Base-by-base conservation (phyloP, 768 basidiomycete genomes). In the Hydnomerulius pinastri region DNA sequence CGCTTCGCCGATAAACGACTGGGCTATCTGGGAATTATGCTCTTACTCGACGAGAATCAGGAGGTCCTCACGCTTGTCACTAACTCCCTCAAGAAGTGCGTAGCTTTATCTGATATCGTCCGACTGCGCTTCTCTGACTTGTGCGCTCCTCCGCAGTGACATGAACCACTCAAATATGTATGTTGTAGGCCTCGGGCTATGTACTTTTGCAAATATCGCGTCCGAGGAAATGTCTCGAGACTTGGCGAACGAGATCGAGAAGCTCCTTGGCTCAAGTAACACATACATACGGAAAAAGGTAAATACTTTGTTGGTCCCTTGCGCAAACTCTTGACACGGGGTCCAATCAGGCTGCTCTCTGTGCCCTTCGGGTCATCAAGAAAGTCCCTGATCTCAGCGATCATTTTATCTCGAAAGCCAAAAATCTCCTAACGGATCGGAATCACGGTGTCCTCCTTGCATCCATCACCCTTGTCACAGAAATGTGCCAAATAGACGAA, bases 151-250 rank as follows among this genome's bases (percentile, higher is more conserved):
- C 23, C 60, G n/a, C n/a, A 99, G 96, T 73, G 97, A 99, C 72
- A 92, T 99, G 92, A 98, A 98, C 70, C 95, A 98, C 69, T 87
- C 95, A 2, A 98, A 98, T 71, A 97, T 97, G 92, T 98, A 98
- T 68, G 92, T 90, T 4, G 97, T 98, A 21, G 97, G 97, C 6
- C 81, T 99, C 48, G 96, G 94, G 2, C 82, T 99, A 29, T 98
- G 94, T 63, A 98, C 97, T 0, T 98, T 99, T 65, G 97, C 96
- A 51, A 98, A 98, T 65, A 98, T 98, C 58, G 93, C 97, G 9
- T 97, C 94, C 17, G 97, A 99, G 71, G 97, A 99, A 72, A 99
- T 99, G 97, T 94, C 96, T 24, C 85, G 97, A 55, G 97, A 99
- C 77, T 77, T 99, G 58, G 90, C 90, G 46, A 96, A 98, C 62